These are phyloP conservation scores for Penicillium malachiteum DNA, from an alignment of 495 filamentous ascomycete species.

Conservation along the genomic window DNA sequence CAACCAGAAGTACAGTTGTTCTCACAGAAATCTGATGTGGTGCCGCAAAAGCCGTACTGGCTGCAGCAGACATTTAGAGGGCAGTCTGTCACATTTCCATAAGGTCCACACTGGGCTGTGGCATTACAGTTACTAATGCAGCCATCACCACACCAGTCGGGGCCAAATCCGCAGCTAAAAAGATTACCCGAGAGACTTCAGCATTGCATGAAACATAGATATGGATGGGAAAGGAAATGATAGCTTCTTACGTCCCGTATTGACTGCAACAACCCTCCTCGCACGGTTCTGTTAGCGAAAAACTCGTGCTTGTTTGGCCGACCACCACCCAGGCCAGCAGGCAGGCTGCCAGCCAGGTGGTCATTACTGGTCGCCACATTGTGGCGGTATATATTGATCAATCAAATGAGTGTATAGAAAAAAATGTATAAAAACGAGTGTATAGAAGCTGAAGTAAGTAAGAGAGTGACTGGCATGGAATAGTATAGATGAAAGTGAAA, in stretches of 20 bases:
- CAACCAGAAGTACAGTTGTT: neutral
- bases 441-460: too few relatives aligned
- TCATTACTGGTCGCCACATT: neutral
- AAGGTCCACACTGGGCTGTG: neutral
- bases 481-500: too few relatives aligned
- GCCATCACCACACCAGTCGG: neutral
- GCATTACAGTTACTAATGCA: neutral
- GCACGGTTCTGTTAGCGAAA: neutral
- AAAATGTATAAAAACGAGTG: too few relatives aligned
- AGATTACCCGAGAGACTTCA: neutral
- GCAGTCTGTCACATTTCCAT: conserved; percentile 10
- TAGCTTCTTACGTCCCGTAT: neutral
- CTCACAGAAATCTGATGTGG: conserved; percentile 29
- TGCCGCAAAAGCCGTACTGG: conserved; percentile 31
- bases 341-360: neutral
- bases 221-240: neutral
- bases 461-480: too few relatives aligned
- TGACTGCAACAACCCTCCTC: neutral
- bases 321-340: neutral
- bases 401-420: too few relatives aligned
- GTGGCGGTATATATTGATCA: neutral
- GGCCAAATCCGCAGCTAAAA: neutral
- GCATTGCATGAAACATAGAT: neutral
- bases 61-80: conserved; percentile 35
- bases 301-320: neutral